Evolutionary conservation across 805 yeast genomes (phyloP).

Genomic region (Yarrowia divulgata): DNA sequence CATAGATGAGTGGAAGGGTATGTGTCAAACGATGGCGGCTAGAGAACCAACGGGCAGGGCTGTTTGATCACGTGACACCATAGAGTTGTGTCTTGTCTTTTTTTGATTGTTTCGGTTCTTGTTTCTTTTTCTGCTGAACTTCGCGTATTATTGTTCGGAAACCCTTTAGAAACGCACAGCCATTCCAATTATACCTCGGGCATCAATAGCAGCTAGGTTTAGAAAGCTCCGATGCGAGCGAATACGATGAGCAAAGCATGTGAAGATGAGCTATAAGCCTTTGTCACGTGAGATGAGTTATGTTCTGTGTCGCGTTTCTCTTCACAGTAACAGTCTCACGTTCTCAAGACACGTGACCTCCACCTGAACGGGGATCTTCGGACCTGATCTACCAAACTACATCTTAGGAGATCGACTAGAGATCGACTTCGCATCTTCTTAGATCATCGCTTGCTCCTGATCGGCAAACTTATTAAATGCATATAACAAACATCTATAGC

Average conservation of each 20-base stretch:
- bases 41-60: background rate
- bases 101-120: no score
- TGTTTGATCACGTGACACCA: background rate
- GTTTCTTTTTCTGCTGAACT: no score
- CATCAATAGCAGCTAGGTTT: background rate
- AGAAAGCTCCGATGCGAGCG: background rate
- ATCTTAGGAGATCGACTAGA: background rate
- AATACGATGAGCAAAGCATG: conserved; percentile 6
- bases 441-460: conserved; percentile 23
- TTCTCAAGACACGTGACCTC: background rate
- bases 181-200: background rate
- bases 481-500: background rate
- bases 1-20: background rate
- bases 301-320: no score
- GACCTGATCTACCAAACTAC: background rate
- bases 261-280: background rate
- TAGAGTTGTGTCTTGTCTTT: no score
- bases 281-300: background rate
- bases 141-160: no score
- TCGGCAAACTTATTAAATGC: conserved; percentile 16
- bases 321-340: no score
- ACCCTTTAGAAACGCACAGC: no score
- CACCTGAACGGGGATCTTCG: background rate
- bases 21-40: no score
- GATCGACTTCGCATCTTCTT: background rate